Base-by-base conservation (phyloP, 2,329 filamentous ascomycete species). In the Phoma sp. region DNA sequence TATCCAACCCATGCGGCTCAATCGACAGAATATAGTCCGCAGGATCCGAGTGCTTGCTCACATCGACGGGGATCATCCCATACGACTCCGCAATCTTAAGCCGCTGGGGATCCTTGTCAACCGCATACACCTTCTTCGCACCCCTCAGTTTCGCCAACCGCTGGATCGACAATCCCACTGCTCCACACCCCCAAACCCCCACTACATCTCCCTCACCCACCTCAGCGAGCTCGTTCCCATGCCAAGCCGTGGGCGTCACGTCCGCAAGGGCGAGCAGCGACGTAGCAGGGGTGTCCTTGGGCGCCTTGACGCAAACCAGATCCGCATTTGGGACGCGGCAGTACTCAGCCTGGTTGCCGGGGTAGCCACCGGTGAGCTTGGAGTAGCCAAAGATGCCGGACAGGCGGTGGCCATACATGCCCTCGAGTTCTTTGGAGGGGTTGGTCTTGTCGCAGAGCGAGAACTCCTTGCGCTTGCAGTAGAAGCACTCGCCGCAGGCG, bases 101-200 rank as follows among this genome's bases (percentile, higher is more conserved):
- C 3, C 52, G 45, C 5, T 55, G 5, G 5, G 22, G 37, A 33
- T 55, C 45, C 14, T 45, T 49, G 40, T 74, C 72, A n/a, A 74
- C 61, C n/a, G 60, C 58, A 48, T 70, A 74, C 3, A 73, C 69
- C 9, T 52, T 58, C 9, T 49, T 47, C 7, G 69, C 69, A 6
- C 71, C 69, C 8, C 69, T 59, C 6, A 73, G 49, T 11, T 67
- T 46, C 2, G 70, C 69, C 2, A 66, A 68, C 39, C 70, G 68
- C 7, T 67, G 66, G 9, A 60, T 55, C 18, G 72, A 66, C 2
- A 74, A 55, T 9, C 71, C 71, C n/a, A 55, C 47, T 1, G 70
- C 68, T 2, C 70, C 69, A 39, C 69, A 71, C 22, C 70, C 70
- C 45, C 71, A 73, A 25, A 72, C 57, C 2, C 63, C 69, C 11